Conservation (phyloP, 2,329 filamentous ascomycete genomes). For the Tetracladium maxilliforme region DNA sequence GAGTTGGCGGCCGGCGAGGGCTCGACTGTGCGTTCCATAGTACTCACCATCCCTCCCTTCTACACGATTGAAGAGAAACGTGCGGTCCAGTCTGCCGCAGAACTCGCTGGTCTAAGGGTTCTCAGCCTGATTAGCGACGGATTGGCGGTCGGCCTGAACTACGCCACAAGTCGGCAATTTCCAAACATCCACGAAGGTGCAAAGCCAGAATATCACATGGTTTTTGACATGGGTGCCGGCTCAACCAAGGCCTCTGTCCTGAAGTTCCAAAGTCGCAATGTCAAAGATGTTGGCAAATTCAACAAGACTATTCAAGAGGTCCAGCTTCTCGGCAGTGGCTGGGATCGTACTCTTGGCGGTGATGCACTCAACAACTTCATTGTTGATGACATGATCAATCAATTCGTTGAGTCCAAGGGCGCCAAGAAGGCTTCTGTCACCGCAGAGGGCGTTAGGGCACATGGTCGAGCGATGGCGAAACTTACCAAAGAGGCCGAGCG, state of each 20-base stretch:
- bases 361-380: conserved; percentile 81
- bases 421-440: conserved; percentile 51
- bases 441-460: conserved; percentile 46
- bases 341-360: conserved; percentile 81
- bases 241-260: conserved; percentile 83
- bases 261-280: conserved; percentile 72
- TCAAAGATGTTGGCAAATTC: conserved; percentile 84
- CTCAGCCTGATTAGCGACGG: conserved; percentile 79
- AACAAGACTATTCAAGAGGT: conserved; percentile 97
- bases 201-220: conserved; percentile 80
- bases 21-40: conserved; percentile 60
- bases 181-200: conserved; percentile 68
- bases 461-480: conserved; percentile 78
- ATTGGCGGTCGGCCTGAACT: conserved; percentile 85
- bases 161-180: conserved; percentile 83
- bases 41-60: conserved; percentile 82
- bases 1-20: conserved; percentile 68
- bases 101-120: conserved; percentile 77
- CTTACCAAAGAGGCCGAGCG: conserved; percentile 88
- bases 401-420: conserved; percentile 58
- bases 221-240: conserved; percentile 97
- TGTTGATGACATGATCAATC: conserved; percentile 71
- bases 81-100: conserved; percentile 69
- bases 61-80: conserved; percentile 85
- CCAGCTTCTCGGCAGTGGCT: conserved; percentile 73